Percentiles rank a stretch among this genome's conserved stretches.
These are phyloP conservation scores for Microsporum ferrugineum DNA, from an alignment of 2,329 filamentous ascomycete species.

Conservation along the genomic window DNA sequence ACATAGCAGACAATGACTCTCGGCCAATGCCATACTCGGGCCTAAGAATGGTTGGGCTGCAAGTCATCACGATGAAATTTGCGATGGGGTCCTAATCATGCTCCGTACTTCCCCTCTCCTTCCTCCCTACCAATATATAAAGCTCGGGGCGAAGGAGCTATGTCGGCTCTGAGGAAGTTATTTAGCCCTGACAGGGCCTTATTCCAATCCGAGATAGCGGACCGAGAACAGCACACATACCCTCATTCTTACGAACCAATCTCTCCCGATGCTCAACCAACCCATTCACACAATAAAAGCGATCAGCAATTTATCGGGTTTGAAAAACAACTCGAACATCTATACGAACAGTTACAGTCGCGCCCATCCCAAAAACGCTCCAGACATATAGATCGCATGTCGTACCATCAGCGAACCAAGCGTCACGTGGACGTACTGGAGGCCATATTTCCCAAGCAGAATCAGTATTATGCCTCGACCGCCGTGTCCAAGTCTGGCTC, in stretches of 20 bases:
- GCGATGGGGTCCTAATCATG: neutral
- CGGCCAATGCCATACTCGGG: neutral
- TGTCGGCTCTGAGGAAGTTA: conserved; percentile 12
- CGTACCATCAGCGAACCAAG: conserved; percentile 14
- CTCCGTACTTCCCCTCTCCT: neutral
- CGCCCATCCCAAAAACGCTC: conserved; percentile 17
- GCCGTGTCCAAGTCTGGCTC: conserved; percentile 23
- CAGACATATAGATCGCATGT: conserved; percentile 14
- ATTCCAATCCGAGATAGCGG: conserved; percentile 5
- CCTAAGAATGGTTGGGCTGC: neutral
- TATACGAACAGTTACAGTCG: conserved; percentile 26
- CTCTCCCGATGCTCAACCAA: conserved; percentile 6
- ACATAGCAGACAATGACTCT: neutral
- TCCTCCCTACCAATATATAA: neutral
- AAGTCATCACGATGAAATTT: neutral
- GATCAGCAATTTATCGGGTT: conserved; percentile 27
- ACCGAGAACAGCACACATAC: neutral
- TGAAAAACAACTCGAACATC: conserved; percentile 30
- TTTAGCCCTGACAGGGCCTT: conserved; percentile 11
- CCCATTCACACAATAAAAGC: conserved; percentile 19
- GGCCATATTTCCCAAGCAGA: conserved; percentile 28
- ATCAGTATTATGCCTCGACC: conserved; percentile 17
- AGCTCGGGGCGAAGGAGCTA: conserved; percentile 19
- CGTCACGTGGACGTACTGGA: conserved; percentile 33
- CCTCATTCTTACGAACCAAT: neutral